Conservation (phyloP, 106 monocot genomes). For the Acorus calamus region DNA sequence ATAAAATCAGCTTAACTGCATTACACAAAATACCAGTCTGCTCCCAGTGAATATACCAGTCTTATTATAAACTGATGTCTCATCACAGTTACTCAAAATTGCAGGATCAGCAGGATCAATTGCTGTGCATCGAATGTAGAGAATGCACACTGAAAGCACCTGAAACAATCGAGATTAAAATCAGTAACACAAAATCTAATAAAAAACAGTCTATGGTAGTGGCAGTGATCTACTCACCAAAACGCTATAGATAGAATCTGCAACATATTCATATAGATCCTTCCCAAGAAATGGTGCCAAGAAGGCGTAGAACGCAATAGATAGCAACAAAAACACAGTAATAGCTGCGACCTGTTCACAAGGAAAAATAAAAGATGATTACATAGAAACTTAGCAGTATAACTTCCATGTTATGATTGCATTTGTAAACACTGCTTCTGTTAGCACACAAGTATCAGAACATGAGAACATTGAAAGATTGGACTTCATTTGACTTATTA, state of each 20-base stretch:
- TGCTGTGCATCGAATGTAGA: slow-evolving; percentile 70
- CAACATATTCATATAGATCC: slow-evolving; percentile 37
- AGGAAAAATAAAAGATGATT: not conserved
- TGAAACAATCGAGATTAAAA: slow-evolving; percentile 13
- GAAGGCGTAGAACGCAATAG: slow-evolving; percentile 62
- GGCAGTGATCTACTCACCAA: slow-evolving; percentile 27
- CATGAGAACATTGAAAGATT: too few species aligned
- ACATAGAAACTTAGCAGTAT: not conserved
- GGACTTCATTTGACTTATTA: too few species aligned
- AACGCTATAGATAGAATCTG: slow-evolving; percentile 41
- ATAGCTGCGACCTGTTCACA: slow-evolving; percentile 53
- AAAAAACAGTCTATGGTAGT: not conserved
- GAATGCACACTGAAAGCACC: slow-evolving; percentile 53
- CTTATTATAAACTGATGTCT: slow-evolving; percentile 10
- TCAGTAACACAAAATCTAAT: not conserved
- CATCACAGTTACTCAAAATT: slow-evolving; percentile 23
- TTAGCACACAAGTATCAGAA: too few species aligned
- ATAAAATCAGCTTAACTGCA: too few species aligned
- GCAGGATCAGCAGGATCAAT: slow-evolving; percentile 77
- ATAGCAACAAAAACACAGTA: slow-evolving; percentile 61
- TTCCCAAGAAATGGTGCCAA: slow-evolving; percentile 74
- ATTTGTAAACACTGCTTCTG: not conserved
- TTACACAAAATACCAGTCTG: too few species aligned
- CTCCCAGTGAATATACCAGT: too few species aligned
- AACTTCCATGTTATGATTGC: not conserved